A percentile compares a stretch with the other conserved stretches of the same genome.
phyloP scores from a whole-genome alignment of 352 stramenopile species.

The Globisporangium viniferum region DNA sequence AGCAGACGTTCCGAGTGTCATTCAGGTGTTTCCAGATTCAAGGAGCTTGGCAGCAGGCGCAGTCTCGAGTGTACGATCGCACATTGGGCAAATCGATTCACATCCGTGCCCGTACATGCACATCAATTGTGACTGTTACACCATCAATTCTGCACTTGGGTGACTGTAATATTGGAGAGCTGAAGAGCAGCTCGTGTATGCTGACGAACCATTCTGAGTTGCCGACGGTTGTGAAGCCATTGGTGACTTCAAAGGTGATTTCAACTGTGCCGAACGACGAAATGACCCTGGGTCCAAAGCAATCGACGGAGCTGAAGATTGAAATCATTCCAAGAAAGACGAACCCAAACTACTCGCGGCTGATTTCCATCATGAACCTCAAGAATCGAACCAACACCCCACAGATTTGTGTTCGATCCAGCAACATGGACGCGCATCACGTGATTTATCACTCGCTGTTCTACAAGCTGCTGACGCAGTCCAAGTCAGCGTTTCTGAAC shows the following conservation, averaged over 20 bases:
- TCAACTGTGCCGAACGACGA: conserved; percentile 88
- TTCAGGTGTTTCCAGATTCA: conserved; percentile 87
- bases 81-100: conserved; percentile 85
- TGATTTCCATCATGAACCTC: conserved; percentile 86
- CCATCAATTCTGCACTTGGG: conserved; percentile 84
- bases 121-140: conserved; percentile 82
- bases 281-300: conserved; percentile 82
- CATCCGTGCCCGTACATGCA: conserved; percentile 82
- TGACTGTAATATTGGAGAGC: conserved; percentile 88
- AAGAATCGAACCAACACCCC: conserved; percentile 86
- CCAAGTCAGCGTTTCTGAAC: conserved; percentile 82
- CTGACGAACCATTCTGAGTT: conserved; percentile 89
- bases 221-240: conserved; percentile 79
- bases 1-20: conserved; percentile 86
- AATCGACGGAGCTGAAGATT: conserved; percentile 85
- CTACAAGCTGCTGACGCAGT: conserved; percentile 86
- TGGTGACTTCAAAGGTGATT: conserved; percentile 88
- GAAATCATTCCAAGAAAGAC: conserved; percentile 89
- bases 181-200: conserved; percentile 85
- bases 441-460: conserved; percentile 91
- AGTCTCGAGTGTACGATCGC: conserved; percentile 82
- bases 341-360: conserved; percentile 85
- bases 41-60: conserved; percentile 82
- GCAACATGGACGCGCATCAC: conserved; percentile 90
- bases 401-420: conserved; percentile 85